Percentiles rank a stretch among this genome's conserved stretches.
phyloP scores from a whole-genome alignment of 306 rosid genomes.

The Rosa lucieae region DNA sequence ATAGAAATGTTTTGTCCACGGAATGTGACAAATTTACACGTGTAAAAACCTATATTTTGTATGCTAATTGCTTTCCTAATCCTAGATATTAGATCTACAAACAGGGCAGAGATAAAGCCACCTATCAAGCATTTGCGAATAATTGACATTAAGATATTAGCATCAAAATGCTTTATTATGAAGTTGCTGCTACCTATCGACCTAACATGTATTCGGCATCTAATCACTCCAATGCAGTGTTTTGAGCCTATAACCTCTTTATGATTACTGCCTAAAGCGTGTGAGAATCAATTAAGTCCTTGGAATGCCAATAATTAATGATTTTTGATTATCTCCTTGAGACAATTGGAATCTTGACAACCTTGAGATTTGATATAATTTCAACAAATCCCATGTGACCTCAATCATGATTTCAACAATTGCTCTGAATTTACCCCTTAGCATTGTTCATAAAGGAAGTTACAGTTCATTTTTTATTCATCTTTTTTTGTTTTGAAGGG shows the following conservation, averaged over 20 bases:
- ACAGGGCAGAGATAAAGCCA: no score
- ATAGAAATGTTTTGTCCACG: neutral
- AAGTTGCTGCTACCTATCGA: neutral
- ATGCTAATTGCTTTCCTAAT: neutral
- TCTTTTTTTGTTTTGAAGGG: no score
- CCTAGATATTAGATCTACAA: neutral
- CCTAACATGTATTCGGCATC: neutral
- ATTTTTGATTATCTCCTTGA: neutral
- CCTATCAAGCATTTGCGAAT: neutral
- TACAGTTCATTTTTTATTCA: neutral
- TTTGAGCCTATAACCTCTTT: neutral
- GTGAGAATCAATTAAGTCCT: neutral
- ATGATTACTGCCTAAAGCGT: neutral
- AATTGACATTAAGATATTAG: neutral
- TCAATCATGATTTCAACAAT: neutral
- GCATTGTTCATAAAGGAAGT: neutral
- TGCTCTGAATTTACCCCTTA: neutral
- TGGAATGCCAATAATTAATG: neutral
- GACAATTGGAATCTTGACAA: slow-evolving; percentile 2
- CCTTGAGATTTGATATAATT: neutral
- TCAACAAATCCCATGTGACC: neutral
- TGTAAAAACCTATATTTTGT: neutral
- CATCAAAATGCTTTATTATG: neutral
- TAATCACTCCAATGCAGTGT: neutral
- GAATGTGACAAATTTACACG: no score